A percentile compares a stretch with the other conserved stretches of the same genome.
These are phyloP conservation scores for Penicillium pancosmium DNA, from an alignment of 495 filamentous ascomycete species.

Conservation along the genomic window DNA sequence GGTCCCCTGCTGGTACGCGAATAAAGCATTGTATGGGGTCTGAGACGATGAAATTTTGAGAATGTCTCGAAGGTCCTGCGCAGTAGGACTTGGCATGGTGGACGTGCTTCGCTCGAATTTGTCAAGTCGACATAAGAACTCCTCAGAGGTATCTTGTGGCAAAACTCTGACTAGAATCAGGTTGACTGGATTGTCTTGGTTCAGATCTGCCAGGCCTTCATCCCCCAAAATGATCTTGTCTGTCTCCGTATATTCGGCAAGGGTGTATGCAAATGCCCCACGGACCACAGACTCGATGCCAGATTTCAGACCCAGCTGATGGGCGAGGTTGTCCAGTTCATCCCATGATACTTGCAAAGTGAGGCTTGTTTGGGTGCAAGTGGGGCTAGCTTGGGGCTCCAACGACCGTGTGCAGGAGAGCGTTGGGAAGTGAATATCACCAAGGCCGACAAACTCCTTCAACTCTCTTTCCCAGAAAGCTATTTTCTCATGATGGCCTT, in stretches of 20 bases:
- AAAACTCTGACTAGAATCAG: neutral
- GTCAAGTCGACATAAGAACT: neutral
- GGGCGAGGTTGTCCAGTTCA: neutral
- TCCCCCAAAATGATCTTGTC: slow-evolving; percentile 1
- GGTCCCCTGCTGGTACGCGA: neutral
- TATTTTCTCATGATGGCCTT: neutral
- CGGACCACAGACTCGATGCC: slow-evolving; percentile 5
- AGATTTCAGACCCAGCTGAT: neutral
- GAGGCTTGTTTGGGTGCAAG: neutral
- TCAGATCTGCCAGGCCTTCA: neutral
- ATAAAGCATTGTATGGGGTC: neutral
- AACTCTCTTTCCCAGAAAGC: neutral
- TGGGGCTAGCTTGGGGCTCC: neutral
- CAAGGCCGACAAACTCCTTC: neutral
- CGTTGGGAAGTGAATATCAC: neutral
- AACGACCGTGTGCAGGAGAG: neutral
- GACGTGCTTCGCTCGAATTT: neutral
- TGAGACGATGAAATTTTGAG: neutral
- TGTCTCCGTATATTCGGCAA: slow-evolving; percentile 3
- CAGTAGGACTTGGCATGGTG: neutral
- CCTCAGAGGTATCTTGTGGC: neutral
- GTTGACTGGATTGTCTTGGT: neutral
- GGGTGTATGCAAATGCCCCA: slow-evolving; percentile 15
- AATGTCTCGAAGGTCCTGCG: neutral
- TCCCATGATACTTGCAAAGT: neutral